Conservation (phyloP, 2,329 filamentous ascomycete species). For the Colletotrichum sp. region DNA sequence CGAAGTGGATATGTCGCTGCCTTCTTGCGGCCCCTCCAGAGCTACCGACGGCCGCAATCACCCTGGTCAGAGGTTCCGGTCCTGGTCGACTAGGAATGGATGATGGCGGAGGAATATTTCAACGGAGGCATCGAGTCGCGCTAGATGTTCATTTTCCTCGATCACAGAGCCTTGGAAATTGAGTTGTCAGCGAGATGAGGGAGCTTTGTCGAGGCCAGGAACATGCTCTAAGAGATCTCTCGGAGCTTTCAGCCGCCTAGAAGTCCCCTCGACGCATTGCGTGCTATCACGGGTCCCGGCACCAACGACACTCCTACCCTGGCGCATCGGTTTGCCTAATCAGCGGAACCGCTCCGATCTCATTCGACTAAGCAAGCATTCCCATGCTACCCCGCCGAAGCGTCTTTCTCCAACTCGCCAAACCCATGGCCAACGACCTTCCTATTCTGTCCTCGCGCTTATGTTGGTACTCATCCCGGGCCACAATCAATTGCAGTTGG, state of each 20-base stretch:
- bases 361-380: background rate
- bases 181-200: too few relatives aligned
- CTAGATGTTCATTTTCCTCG: too few relatives aligned
- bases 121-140: too few relatives aligned
- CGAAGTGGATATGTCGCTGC: background rate
- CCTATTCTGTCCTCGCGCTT: background rate
- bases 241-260: too few relatives aligned
- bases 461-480: background rate
- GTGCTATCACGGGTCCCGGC: background rate
- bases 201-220: too few relatives aligned
- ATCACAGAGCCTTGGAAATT: too few relatives aligned
- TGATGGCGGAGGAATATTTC: too few relatives aligned
- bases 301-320: background rate
- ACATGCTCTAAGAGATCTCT: too few relatives aligned
- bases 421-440: background rate
- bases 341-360: background rate
- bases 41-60: background rate
- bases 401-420: background rate
- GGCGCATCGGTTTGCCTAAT: background rate
- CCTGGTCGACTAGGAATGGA: too few relatives aligned
- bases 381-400: background rate
- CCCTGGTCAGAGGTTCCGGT: background rate
- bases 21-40: background rate
- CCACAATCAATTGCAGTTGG: background rate
- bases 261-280: too few relatives aligned